Evolutionary conservation across 2,329 filamentous ascomycete species (phyloP).

Genomic region (Pseudogymnoascus sp.): DNA sequence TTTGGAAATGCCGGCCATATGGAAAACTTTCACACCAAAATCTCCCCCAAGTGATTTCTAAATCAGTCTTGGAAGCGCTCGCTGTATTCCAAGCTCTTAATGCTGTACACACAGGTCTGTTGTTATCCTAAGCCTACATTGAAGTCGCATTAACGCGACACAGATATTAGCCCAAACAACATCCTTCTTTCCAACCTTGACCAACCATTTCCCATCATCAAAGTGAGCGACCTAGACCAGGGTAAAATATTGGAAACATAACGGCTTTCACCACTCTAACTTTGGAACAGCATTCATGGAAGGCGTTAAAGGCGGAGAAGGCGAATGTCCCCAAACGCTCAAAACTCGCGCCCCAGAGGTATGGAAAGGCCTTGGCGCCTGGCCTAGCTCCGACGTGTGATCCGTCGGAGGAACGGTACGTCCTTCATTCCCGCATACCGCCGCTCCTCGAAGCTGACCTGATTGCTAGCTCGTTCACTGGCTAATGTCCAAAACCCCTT

Average conservation of each 20-base stretch:
- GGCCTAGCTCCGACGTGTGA: slow-evolving; percentile 20
- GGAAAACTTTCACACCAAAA: neutral
- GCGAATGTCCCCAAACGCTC: slow-evolving; percentile 8
- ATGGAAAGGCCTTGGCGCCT: slow-evolving; percentile 15
- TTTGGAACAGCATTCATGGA: neutral
- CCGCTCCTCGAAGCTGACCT: slow-evolving; percentile 10
- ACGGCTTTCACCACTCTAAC: neutral
- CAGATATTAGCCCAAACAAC: slow-evolving; percentile 21
- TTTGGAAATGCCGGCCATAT: neutral
- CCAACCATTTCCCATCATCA: slow-evolving; percentile 13
- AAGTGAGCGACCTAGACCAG: slow-evolving; percentile 18
- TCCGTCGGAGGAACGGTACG: slow-evolving; percentile 20
- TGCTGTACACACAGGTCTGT: slow-evolving; percentile 5
- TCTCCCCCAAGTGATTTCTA: neutral
- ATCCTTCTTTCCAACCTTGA: slow-evolving; percentile 17
- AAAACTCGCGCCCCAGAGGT: slow-evolving; percentile 12
- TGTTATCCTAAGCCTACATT: neutral
- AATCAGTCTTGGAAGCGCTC: neutral
- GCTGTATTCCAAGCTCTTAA: neutral
- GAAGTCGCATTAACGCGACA: neutral
- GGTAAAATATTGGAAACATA: slow-evolving; percentile 10
- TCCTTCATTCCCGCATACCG: neutral
- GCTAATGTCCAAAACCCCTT: slow-evolving; percentile 15
- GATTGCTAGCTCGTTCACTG: slow-evolving; percentile 16
- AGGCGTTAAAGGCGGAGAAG: slow-evolving; percentile 10